phyloP scores from a whole-genome alignment of 169 alveolate genomes.

The Cryptosporidium canis region DNA sequence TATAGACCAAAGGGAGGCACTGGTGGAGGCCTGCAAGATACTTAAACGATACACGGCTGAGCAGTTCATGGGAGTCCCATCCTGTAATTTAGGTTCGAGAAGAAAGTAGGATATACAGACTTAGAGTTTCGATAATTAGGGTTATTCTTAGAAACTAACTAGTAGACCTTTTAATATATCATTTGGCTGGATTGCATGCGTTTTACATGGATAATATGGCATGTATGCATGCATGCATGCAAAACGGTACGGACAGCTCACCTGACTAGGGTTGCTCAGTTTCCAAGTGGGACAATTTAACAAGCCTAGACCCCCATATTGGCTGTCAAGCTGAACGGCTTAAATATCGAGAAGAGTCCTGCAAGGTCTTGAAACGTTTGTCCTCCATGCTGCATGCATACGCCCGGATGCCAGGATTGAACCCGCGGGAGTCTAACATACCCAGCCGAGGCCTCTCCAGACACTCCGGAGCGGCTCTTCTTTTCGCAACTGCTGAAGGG shows the following conservation, averaged over 20 bases:
- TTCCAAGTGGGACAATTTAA: too few species aligned
- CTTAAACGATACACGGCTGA: slow-evolving; percentile 54
- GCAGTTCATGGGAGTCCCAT: slow-evolving; percentile 72
- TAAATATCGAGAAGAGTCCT: too few species aligned
- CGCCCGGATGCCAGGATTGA: too few species aligned
- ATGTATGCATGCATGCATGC: neutral
- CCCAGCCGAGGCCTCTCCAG: too few species aligned
- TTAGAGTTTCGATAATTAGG: slow-evolving; percentile 24
- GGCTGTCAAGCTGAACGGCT: neutral
- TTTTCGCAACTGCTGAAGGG: too few species aligned
- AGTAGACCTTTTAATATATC: slow-evolving; percentile 10
- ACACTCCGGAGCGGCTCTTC: too few species aligned
- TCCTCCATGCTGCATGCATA: too few species aligned
- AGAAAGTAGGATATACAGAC: neutral
- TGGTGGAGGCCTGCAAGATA: slow-evolving; percentile 49
- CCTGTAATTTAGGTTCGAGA: slow-evolving; percentile 33
- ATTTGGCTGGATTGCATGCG: neutral
- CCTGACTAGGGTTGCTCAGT: too few species aligned
- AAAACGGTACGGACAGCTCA: neutral
- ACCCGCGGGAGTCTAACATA: too few species aligned
- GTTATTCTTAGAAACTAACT: slow-evolving; percentile 47
- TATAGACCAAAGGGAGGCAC: slow-evolving; percentile 57
- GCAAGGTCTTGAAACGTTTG: too few species aligned
- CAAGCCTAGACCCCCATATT: too few species aligned
- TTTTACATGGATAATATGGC: neutral